Evolutionary conservation across 1,284 basidiomycete species (phyloP).

Genomic region (Mycena citricolor): DNA sequence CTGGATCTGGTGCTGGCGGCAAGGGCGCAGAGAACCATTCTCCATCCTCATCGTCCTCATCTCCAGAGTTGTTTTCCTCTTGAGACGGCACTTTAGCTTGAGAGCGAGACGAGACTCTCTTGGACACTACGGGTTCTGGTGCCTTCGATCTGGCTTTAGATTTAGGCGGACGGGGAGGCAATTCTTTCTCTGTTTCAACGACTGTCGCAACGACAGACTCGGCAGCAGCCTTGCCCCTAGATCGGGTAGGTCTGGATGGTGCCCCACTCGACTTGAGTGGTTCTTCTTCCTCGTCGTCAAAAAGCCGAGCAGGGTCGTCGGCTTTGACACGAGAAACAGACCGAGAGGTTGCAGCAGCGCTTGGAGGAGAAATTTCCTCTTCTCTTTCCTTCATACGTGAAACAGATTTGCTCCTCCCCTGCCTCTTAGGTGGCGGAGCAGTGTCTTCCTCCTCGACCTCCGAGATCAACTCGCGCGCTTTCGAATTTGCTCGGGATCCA

Average conservation of each 20-base stretch:
- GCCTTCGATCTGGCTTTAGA: conserved; percentile 18
- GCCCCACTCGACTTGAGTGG: no score
- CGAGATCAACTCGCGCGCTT: background rate
- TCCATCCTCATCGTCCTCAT: conserved; percentile 24
- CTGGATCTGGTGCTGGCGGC: conserved; percentile 16
- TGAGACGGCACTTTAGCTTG: conserved; percentile 28
- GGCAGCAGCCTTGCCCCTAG: no score
- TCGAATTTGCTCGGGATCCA: conserved; percentile 12
- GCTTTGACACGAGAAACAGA: conserved; percentile 4
- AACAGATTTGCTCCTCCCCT: conserved; percentile 20
- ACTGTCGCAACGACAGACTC: no score
- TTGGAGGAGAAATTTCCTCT: conserved; percentile 11
- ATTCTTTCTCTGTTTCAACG: no score
- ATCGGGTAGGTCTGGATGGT: no score
- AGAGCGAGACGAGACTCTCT: conserved; percentile 25
- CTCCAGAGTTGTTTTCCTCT: conserved; percentile 25
- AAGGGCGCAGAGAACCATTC: conserved; percentile 22
- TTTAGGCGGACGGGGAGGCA: conserved; percentile 19
- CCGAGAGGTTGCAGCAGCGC: conserved; percentile 12
- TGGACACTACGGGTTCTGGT: conserved; percentile 17
- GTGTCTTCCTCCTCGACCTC: conserved; percentile 12
- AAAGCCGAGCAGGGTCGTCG: conserved; percentile 8
- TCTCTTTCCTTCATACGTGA: conserved; percentile 13
- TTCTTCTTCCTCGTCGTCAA: conserved; percentile 29
- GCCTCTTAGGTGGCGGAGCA: conserved; percentile 20